Evolutionary conservation across 176 grass and related monocot species (phyloP).

Genomic region (Zea luxurians): DNA sequence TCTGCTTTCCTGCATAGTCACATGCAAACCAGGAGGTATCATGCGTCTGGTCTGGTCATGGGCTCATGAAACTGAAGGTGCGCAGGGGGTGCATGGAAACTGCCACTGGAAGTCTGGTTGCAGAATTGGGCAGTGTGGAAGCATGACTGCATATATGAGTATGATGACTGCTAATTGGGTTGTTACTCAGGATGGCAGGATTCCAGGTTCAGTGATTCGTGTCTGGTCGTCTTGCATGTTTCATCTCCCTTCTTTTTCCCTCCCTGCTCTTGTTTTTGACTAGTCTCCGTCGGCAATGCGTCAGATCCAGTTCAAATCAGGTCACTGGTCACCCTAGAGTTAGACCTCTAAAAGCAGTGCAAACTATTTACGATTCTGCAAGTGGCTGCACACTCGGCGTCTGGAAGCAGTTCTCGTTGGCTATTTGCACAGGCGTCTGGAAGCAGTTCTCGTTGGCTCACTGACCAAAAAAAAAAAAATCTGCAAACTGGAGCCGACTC

Average conservation of each 20-base stretch:
- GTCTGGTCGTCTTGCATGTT: conserved; percentile 35
- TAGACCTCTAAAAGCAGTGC: not conserved
- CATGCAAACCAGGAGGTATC: conserved; percentile 32
- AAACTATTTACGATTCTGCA: not conserved
- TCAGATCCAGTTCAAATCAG: conserved; percentile 33
- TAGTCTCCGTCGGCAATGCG: not conserved
- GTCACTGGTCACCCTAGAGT: conserved; percentile 10
- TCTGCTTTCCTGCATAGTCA: conserved; percentile 35
- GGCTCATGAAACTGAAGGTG: conserved; percentile 20
- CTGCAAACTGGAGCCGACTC: not conserved
- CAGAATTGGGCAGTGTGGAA: conserved; percentile 40
- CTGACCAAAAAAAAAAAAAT: not conserved
- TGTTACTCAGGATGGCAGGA: conserved; percentile 24
- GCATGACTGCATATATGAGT: conserved; percentile 7
- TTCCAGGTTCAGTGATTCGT: conserved; percentile 16
- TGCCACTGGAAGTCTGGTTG: conserved; percentile 35
- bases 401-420: not conserved
- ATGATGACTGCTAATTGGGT: conserved; percentile 18
- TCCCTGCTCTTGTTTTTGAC: conserved; percentile 7
- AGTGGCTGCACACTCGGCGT: not conserved
- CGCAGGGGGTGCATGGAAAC: conserved; percentile 40
- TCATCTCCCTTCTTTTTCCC: conserved; percentile 10
- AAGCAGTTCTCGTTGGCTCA: not conserved
- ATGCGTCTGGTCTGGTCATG: not conserved
- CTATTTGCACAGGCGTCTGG: too few species aligned